Percentiles rank a stretch among this genome's conserved stretches.
These are phyloP conservation scores for Stagonosporopsis cucurbitacearum DNA, from an alignment of 2,329 filamentous ascomycete species.

Conservation along the genomic window DNA sequence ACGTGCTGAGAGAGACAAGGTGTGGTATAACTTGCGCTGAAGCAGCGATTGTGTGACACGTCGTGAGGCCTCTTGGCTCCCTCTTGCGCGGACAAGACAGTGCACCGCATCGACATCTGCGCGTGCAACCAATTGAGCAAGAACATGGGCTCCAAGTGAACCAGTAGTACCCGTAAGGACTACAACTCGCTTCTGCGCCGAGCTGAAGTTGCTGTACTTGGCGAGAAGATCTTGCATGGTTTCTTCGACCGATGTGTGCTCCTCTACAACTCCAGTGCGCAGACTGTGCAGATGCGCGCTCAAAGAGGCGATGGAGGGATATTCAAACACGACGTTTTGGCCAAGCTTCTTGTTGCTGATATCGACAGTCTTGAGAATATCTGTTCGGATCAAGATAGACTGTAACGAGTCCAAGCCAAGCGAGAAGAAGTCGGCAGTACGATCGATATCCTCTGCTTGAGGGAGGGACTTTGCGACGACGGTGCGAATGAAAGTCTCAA, in stretches of 20 bases:
- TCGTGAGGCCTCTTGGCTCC: conserved; percentile 38
- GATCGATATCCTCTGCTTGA: conserved; percentile 14
- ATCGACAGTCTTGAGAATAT: conserved; percentile 60
- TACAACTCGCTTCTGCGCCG: conserved; percentile 18
- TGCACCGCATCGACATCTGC: conserved; percentile 52
- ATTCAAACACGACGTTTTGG: conserved; percentile 66
- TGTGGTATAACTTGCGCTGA: conserved; percentile 48
- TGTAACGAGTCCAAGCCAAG: conserved; percentile 66
- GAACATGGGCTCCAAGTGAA: conserved; percentile 67
- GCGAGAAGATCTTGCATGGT: conserved; percentile 56
- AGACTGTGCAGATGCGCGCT: conserved; percentile 55
- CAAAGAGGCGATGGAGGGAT: conserved; percentile 57
- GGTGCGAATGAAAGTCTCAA: conserved; percentile 35
- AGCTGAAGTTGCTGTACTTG: conserved; percentile 51
- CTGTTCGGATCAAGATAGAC: conserved; percentile 61
- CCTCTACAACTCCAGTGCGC: conserved; percentile 44
- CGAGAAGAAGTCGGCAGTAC: conserved; percentile 64
- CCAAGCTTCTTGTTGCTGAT: conserved; percentile 54
- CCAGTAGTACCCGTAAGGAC: conserved; percentile 71
- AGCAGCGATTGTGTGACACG: conserved; percentile 48
- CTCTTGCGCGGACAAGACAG: conserved; percentile 59
- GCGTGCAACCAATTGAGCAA: conserved; percentile 46
- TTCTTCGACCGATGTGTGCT: conserved; percentile 47
- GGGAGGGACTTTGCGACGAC: conserved; percentile 24
- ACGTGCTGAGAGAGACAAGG: conserved; percentile 26